Conservation (phyloP, 768 basidiomycete genomes). For the Pilatotrama ljubarskyi region DNA sequence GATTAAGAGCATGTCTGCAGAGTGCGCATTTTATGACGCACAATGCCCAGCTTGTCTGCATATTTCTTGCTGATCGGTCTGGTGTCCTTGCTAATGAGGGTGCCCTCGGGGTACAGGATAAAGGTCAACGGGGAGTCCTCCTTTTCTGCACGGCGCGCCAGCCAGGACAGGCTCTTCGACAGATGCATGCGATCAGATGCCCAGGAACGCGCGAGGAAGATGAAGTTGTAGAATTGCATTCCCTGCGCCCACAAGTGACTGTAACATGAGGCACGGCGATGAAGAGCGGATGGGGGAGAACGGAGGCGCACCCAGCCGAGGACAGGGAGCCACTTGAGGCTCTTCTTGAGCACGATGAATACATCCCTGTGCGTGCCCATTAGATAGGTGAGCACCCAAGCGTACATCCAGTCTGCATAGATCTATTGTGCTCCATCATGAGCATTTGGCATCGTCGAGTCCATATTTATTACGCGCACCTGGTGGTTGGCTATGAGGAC, state of each 20-base stretch:
- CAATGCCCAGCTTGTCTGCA: slow-evolving; percentile 86
- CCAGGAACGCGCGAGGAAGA: slow-evolving; percentile 92
- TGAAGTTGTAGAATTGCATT: slow-evolving; percentile 94
- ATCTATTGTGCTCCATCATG: slow-evolving; percentile 42
- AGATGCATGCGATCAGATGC: slow-evolving; percentile 76
- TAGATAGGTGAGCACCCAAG: slow-evolving; percentile 82
- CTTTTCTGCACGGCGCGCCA: slow-evolving; percentile 69
- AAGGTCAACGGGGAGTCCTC: slow-evolving; percentile 75
- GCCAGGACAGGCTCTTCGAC: slow-evolving; percentile 59
- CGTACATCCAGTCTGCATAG: slow-evolving; percentile 84
- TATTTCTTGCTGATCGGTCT: slow-evolving; percentile 83
- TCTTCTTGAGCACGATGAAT: slow-evolving; percentile 91
- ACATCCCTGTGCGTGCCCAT: slow-evolving; percentile 67
- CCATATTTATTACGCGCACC: slow-evolving; percentile 42
- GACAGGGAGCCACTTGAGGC: slow-evolving; percentile 82
- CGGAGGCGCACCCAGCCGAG: slow-evolving; percentile 74
- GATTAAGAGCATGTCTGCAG: neutral
- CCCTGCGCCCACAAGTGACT: slow-evolving; percentile 44
- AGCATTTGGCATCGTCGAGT: neutral
- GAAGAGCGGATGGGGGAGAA: neutral
- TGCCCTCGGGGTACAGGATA: slow-evolving; percentile 94
- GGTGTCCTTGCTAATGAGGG: slow-evolving; percentile 86
- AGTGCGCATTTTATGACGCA: slow-evolving; percentile 43
- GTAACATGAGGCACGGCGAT: neutral
- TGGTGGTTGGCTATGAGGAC: slow-evolving; percentile 94